phyloP scores from a whole-genome alignment of 169 alveolate species.

The Plasmodium cynomolgi region DNA sequence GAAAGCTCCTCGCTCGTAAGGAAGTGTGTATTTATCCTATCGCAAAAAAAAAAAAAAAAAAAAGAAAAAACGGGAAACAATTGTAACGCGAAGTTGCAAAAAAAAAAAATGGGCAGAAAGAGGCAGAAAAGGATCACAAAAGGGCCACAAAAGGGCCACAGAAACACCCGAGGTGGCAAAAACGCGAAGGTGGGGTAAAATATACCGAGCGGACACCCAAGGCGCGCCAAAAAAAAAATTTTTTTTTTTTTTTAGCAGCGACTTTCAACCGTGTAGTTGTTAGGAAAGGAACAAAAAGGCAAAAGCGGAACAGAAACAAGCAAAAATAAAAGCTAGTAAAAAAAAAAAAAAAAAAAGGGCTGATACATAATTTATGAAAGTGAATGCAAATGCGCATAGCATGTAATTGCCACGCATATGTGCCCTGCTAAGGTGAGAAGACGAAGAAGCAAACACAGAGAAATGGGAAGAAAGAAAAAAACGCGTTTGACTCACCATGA shows the following conservation, averaged over 20 bases:
- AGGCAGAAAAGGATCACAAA: not conserved
- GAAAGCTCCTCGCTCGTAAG: not conserved
- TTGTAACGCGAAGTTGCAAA: not conserved
- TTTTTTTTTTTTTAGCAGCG: not conserved
- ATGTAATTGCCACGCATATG: not conserved
- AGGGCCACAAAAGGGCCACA: not conserved
- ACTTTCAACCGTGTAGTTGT: not conserved
- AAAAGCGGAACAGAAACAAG: not conserved
- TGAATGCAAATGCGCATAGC: not conserved
- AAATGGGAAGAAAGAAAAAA: not conserved
- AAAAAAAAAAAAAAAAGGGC: not conserved
- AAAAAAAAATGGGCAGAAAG: not conserved
- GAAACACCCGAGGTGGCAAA: not conserved
- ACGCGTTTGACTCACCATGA: not conserved
- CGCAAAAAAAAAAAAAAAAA: too few species aligned
- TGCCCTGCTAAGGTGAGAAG: not conserved
- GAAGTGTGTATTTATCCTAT: not conserved
- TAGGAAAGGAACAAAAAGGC: not conserved
- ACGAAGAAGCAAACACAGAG: not conserved
- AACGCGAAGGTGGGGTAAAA: not conserved
- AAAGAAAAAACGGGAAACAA: not conserved
- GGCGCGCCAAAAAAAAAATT: not conserved
- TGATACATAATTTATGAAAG: not conserved
- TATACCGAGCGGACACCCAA: not conserved
- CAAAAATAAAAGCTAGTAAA: not conserved